These are phyloP conservation scores for Leptographium flavum DNA, from an alignment of 2,329 filamentous ascomycete genomes.

Conservation along the genomic window DNA sequence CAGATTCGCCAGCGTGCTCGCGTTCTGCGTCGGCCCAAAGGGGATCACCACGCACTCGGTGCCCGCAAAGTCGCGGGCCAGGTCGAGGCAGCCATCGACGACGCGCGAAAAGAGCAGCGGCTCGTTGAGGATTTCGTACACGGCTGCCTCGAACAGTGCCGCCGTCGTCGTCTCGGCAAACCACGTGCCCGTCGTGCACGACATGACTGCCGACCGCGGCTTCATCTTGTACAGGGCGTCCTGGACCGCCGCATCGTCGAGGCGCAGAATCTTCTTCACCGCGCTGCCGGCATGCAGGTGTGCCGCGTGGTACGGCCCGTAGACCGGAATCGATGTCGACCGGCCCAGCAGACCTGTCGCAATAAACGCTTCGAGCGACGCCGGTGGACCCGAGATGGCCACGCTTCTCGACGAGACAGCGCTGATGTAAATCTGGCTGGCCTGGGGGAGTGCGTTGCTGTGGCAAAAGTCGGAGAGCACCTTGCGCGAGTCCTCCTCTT, in stretches of 20 bases:
- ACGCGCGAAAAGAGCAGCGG: slow-evolving; percentile 32
- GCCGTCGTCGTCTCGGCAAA: slow-evolving; percentile 25
- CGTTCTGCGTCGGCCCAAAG: slow-evolving; percentile 34
- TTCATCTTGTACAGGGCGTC: slow-evolving; percentile 26
- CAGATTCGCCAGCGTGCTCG: slow-evolving; percentile 28
- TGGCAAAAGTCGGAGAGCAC: slow-evolving; percentile 41
- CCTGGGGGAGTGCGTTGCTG: slow-evolving; percentile 26
- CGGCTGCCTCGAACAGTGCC: slow-evolving; percentile 26
- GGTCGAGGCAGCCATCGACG: slow-evolving; percentile 30
- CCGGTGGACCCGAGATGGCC: slow-evolving; percentile 40
- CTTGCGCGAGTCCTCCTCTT: slow-evolving; percentile 33
- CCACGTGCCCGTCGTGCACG: slow-evolving; percentile 30
- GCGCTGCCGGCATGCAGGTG: slow-evolving; percentile 33
- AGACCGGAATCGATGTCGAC: slow-evolving; percentile 35
- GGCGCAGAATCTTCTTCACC: slow-evolving; percentile 28
- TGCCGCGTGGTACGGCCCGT: slow-evolving; percentile 41
- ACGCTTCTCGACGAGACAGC: slow-evolving; percentile 32
- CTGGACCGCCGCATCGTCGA: slow-evolving; percentile 24
- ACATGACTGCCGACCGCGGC: slow-evolving; percentile 35
- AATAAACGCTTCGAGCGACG: slow-evolving; percentile 28
- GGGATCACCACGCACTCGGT: slow-evolving; percentile 31
- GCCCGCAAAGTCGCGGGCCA: slow-evolving; percentile 25
- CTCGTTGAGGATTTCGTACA: slow-evolving; percentile 35
- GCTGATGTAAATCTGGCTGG: slow-evolving; percentile 38
- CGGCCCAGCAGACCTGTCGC: slow-evolving; percentile 25